Evolutionary conservation across 208 protist genomes (phyloP).

Genomic region (Acanthamoeba sp.): DNA sequence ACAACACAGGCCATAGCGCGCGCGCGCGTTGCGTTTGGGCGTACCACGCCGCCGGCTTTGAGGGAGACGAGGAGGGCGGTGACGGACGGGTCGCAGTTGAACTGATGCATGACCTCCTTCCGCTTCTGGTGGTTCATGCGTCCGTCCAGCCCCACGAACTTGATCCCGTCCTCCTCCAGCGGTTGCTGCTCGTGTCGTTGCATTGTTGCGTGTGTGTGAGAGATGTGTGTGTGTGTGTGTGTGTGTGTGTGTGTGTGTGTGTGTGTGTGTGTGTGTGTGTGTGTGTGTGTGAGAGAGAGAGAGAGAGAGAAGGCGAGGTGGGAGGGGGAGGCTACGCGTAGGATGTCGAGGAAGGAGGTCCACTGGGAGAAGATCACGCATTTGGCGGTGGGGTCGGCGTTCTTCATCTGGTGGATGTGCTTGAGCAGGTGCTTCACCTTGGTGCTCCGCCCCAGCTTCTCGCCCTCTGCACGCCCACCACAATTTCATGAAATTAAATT

Average conservation of each 20-base stretch:
- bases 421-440: conserved; percentile 79
- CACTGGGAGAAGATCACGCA: conserved; percentile 89
- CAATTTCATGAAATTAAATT: no score
- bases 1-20: no score
- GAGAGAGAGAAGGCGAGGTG: no score
- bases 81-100: conserved; percentile 77
- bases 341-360: conserved; percentile 84
- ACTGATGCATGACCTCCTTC: conserved; percentile 75
- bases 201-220: no score
- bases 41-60: conserved; percentile 86
- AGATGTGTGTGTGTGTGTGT: no score
- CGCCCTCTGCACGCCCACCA: not conserved
- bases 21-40: no score
- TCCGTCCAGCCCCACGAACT: conserved; percentile 83
- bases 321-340: no score
- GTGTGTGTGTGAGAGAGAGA: no score
- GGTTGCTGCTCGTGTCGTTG: conserved; percentile 72
- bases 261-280: no score
- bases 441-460: not conserved
- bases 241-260: no score
- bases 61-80: conserved; percentile 67
- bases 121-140: conserved; percentile 78
- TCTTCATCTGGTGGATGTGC: conserved; percentile 28
- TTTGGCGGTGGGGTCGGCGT: conserved; percentile 79
- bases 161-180: conserved; percentile 62